phyloP scores from a whole-genome alignment of 192 early-diverging fungal species.

The Mortierella claussenii region DNA sequence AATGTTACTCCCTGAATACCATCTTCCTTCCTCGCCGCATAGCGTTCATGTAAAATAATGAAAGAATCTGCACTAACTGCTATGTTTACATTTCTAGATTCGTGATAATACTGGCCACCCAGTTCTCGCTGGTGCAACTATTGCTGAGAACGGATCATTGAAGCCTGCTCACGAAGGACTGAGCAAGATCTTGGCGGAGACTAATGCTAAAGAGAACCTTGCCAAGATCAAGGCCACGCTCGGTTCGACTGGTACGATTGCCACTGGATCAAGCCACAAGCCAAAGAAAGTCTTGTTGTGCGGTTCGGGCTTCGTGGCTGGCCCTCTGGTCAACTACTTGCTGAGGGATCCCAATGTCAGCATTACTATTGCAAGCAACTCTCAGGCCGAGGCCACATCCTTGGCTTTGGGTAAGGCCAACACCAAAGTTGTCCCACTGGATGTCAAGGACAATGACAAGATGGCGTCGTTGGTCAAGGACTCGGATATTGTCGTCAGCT shows the following conservation, averaged over 20 bases:
- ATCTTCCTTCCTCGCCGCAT: too few relatives aligned
- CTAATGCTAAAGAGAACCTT: constrained; percentile 32
- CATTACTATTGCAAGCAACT: constrained; percentile 87
- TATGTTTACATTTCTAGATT: constrained; percentile 32
- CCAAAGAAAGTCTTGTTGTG: constrained; percentile 74
- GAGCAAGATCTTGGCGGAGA: constrained; percentile 52
- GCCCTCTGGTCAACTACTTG: constrained; percentile 92
- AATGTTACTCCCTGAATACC: too few relatives aligned
- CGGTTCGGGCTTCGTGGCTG: constrained; percentile 93
- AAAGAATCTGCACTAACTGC: too few relatives aligned
- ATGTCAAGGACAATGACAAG: constrained; percentile 72
- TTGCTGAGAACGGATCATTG: constrained; percentile 79
- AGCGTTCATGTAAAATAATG: too few relatives aligned
- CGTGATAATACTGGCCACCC: constrained; percentile 68
- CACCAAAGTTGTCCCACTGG: constrained; percentile 72
- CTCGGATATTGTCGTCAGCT: constrained; percentile 91
- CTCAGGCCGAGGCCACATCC: constrained; percentile 72
- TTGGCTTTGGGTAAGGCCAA: constrained; percentile 70
- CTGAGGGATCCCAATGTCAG: constrained; percentile 61
- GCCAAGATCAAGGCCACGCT: constrained; percentile 50
- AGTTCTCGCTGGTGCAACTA: constrained; percentile 79
- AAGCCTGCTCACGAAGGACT: constrained; percentile 66
- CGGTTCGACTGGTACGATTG: constrained; percentile 13
- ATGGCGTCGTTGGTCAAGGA: constrained; percentile 72
- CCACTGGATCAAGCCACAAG: constrained; percentile 16